Evolutionary conservation across 768 basidiomycete species (phyloP).

Genomic region (Auricularia sp.): DNA sequence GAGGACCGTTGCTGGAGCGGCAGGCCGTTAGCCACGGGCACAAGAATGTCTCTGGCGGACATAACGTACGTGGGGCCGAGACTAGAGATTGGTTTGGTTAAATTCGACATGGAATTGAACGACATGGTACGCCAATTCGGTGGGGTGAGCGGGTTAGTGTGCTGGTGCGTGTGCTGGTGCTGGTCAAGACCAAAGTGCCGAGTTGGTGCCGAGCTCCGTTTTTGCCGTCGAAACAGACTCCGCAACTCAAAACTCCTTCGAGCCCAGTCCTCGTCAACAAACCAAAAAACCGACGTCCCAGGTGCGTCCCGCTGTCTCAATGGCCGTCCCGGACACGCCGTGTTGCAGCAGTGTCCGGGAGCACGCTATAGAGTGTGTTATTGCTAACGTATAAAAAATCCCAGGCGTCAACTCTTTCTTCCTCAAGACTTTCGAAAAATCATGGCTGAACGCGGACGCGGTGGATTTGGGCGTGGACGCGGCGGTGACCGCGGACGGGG

Average conservation of each 20-base stretch:
- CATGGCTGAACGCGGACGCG: constrained; percentile 91
- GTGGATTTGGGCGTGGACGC: constrained; percentile 81
- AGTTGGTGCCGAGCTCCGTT: neutral
- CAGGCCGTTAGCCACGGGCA: neutral
- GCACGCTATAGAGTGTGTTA: too few relatives aligned
- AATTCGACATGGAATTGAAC: constrained; percentile 60
- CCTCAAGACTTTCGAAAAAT: neutral
- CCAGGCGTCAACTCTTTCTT: neutral
- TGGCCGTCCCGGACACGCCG: neutral
- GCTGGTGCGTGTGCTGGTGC: neutral
- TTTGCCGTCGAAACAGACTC: neutral
- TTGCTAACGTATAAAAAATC: neutral
- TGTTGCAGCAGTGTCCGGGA: too few relatives aligned
- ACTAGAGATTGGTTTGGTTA: constrained; percentile 75
- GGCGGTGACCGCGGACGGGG: constrained; percentile 32
- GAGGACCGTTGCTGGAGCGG: constrained; percentile 76
- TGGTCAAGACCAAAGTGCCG: neutral
- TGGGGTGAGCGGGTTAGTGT: constrained; percentile 21
- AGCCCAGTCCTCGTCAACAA: neutral
- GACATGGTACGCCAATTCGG: constrained; percentile 86
- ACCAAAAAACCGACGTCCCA: neutral
- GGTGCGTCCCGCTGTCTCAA: neutral
- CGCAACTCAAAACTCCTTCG: neutral
- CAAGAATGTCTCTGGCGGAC: neutral
- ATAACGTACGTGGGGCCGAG: constrained; percentile 79